Percentiles rank a stretch among this genome's conserved stretches.
These are phyloP conservation scores for Mortierella sp. DNA, from an alignment of 371 early-diverging fungal genomes.

Conservation along the genomic window DNA sequence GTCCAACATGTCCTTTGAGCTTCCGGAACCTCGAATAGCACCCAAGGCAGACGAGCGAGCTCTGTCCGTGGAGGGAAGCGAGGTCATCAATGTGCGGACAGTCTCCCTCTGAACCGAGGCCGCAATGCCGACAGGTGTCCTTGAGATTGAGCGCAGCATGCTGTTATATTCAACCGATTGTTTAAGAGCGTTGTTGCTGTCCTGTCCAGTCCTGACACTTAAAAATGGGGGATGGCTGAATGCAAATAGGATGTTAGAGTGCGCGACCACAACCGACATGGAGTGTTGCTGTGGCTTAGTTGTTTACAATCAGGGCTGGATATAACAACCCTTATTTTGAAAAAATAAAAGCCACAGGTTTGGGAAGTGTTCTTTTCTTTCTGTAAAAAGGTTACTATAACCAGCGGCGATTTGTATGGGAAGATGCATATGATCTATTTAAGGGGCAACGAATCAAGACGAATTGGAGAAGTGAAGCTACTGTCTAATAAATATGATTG, in stretches of 20 bases:
- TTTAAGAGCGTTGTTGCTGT: neutral
- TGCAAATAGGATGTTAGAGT: neutral
- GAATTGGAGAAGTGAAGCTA: too few relatives aligned
- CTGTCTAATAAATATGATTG: neutral
- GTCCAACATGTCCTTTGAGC: slow-evolving; percentile 64
- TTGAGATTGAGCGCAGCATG: slow-evolving; percentile 52
- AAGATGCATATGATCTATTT: neutral
- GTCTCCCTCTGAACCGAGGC: slow-evolving; percentile 25
- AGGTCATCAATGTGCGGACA: slow-evolving; percentile 47
- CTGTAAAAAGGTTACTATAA: too few relatives aligned
- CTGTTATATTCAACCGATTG: neutral
- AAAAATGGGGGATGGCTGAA: neutral
- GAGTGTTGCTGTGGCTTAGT: neutral
- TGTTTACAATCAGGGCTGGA: too few relatives aligned
- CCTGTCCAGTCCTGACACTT: neutral
- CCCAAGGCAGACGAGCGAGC: slow-evolving; percentile 49
- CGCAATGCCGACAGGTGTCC: slow-evolving; percentile 20
- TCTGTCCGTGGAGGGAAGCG: slow-evolving; percentile 32
- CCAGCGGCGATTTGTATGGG: too few relatives aligned
- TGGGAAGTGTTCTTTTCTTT: too few relatives aligned
- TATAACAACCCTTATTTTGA: too few relatives aligned
- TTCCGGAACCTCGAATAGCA: slow-evolving; percentile 36
- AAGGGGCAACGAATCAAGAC: neutral
- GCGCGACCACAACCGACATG: neutral
- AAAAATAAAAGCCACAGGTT: too few relatives aligned